phyloP scores from a whole-genome alignment of 306 rosid species.

The Quercus dentata region DNA sequence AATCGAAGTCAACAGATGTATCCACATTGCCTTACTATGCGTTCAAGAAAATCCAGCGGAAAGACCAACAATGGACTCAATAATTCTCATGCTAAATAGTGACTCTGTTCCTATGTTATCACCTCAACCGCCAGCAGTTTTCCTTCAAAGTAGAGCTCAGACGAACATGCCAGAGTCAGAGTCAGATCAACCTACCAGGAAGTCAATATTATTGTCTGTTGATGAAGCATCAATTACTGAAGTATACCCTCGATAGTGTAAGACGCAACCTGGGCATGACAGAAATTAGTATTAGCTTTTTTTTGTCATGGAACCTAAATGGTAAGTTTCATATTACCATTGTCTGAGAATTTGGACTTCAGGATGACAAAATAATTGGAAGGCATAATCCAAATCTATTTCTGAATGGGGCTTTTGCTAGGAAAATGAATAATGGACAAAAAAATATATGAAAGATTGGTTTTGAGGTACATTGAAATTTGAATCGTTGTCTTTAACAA shows the following conservation, averaged over 20 bases:
- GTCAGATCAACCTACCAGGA: not conserved
- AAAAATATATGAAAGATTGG: no score
- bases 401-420: no score
- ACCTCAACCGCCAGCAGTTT: constrained; percentile 34
- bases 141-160: constrained; percentile 8
- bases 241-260: not conserved
- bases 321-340: no score
- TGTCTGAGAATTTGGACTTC: no score
- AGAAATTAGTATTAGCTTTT: not conserved
- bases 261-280: not conserved
- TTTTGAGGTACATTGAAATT: no score
- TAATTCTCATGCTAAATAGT: constrained; percentile 46
- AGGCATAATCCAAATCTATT: no score
- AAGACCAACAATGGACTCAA: constrained; percentile 53
- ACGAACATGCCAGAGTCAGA: not conserved
- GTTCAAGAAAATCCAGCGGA: constrained; percentile 42
- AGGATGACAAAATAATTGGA: no score
- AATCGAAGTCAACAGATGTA: constrained; percentile 43
- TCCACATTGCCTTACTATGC: constrained; percentile 47
- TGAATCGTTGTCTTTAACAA: no score
- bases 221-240: constrained; percentile 10
- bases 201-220: not conserved
- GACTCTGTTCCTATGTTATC: constrained; percentile 22
- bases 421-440: no score
- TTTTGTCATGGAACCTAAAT: not conserved